Conservation (phyloP, 345 rosid species). For the Gossypium herbaceum region DNA sequence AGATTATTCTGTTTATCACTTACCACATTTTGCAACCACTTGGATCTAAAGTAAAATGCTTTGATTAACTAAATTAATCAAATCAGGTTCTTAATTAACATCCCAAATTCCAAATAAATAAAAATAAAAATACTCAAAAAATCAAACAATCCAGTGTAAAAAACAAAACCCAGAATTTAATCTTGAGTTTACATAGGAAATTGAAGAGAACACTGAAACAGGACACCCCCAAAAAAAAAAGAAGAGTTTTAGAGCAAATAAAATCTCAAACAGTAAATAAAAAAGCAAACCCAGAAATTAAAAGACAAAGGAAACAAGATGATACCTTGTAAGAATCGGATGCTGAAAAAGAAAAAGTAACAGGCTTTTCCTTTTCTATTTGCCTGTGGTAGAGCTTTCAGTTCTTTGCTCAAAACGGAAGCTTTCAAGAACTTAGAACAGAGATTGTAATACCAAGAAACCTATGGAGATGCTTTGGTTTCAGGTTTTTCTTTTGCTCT, state of each 20-base stretch:
- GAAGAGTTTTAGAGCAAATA: not conserved
- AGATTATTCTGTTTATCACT: not conserved
- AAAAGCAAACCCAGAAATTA: not conserved
- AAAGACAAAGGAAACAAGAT: not conserved
- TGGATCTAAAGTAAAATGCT: constrained; percentile 36
- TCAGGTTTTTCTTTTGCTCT: not conserved
- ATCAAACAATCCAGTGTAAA: not conserved
- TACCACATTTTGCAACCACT: constrained; percentile 8
- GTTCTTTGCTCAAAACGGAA: constrained; percentile 9
- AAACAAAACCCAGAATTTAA: constrained; percentile 10
- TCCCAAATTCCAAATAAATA: constrained; percentile 25
- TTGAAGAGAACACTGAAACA: not conserved
- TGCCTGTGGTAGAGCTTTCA: not conserved
- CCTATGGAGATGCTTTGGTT: not conserved
- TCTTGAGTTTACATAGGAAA: not conserved
- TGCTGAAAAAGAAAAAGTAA: not conserved
- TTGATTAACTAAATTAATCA: not conserved
- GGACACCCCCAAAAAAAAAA: not conserved
- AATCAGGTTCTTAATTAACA: constrained; percentile 26
- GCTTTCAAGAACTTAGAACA: not conserved
- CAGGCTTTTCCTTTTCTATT: not conserved
- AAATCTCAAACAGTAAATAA: not conserved
- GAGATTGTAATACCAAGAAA: not conserved
- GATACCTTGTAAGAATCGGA: constrained; percentile 30
- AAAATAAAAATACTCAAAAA: not conserved